Conservation (phyloP, 2,329 filamentous ascomycete genomes). For the Neopestalotiopsis sp. region DNA sequence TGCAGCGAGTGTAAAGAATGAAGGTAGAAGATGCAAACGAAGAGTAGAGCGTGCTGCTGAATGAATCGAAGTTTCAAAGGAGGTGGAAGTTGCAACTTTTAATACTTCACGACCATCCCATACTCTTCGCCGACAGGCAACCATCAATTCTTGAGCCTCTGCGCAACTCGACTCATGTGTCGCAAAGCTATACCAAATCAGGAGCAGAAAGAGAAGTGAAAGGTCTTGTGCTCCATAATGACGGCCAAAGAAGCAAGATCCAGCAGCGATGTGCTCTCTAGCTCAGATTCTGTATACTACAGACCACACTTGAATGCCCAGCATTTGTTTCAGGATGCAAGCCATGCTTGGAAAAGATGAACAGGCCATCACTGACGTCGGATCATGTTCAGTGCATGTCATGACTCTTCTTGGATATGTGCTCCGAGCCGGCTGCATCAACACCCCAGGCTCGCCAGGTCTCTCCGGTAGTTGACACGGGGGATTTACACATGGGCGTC, state of each 20-base stretch:
- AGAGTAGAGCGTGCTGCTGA: not conserved
- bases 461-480: not conserved
- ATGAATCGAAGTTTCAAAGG: not conserved
- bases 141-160: not conserved
- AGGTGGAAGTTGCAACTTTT: not conserved
- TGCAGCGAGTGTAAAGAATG: not conserved
- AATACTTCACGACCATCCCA: not conserved
- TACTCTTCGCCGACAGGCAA: not conserved
- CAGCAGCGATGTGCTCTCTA: not conserved
- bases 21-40: not conserved
- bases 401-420: not conserved
- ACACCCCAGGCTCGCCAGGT: not conserved
- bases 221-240: not conserved
- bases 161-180: not conserved
- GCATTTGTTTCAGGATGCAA: not conserved
- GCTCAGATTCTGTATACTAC: not conserved
- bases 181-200: not conserved
- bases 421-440: not conserved
- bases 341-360: not conserved
- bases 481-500: not conserved
- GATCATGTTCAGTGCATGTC: not conserved
- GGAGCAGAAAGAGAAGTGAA: not conserved
- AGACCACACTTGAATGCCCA: not conserved
- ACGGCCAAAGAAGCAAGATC: not conserved
- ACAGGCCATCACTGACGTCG: not conserved